Evolutionary conservation across 1,139 yeast species (phyloP), one percentile per base, ranked within the genome.

Genomic region (Taphrina populina): DNA sequence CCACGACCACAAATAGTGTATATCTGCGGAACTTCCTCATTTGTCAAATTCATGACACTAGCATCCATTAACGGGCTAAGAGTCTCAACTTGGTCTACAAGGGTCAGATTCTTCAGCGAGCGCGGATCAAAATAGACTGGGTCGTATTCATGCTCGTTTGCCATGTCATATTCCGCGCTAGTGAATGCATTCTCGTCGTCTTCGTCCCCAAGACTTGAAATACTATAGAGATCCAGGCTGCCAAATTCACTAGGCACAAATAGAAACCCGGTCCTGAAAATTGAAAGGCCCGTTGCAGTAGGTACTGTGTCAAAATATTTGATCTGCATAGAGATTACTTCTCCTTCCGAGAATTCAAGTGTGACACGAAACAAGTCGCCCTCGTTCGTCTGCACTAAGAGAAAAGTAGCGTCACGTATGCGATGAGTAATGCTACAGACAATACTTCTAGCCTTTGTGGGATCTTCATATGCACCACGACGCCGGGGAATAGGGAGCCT

Each of bases 341-440:
- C 68, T 1, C 67, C 65, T 37, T 74, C 78, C 36, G 71, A 71
- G 8, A 73, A 70, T 39, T 74, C 76, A 2, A 85, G 69, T 2
- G 80, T 74, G 5, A 88, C 67, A 65, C 86, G 88, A 70, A 82
- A 85, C n/a, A 88, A 62, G 65, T 88, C 95, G 10, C 97, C 97
- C 10, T 70, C 66, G 39, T 79, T 75, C 15, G 81, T 78, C 65
- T 92, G 97, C 0, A 86, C 63, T 23, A 92, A 68, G n/a, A 83
- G 76, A 64, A 90, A 87, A 63, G 84, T 86, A 11, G 77, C 73
- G 30, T 71, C 71, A 63, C 82, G 83, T 67, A 84, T 69, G 56
- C 73, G 77, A 67, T 88, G 96, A 47, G 82, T 75, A 2, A 79
- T 80, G 41, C 83, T 84, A 17, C 77, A 66, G 1, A 81, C 74